Conservation (phyloP, 2,329 filamentous ascomycete genomes). For the Fusarium annulatum region DNA sequence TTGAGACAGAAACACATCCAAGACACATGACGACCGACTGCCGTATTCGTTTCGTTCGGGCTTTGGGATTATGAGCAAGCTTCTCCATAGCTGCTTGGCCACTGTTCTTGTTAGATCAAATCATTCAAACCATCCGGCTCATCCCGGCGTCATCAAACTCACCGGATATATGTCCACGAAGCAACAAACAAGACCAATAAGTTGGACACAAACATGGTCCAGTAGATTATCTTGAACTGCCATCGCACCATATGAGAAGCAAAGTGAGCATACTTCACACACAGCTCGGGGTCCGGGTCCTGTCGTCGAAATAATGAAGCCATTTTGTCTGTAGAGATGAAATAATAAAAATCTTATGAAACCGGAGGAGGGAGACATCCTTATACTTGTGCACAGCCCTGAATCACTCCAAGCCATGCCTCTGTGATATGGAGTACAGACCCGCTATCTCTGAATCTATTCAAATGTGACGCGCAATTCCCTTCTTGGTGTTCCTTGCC, state of each 20-base stretch:
- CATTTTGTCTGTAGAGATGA: constrained; percentile 27
- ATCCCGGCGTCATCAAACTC: constrained; percentile 20
- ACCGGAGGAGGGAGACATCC: constrained; percentile 6
- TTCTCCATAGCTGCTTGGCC: constrained; percentile 53
- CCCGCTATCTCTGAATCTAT: constrained; percentile 24
- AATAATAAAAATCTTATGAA: background rate
- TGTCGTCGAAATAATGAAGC: constrained; percentile 33
- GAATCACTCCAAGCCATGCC: background rate
- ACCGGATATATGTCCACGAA: constrained; percentile 56
- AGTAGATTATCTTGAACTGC: constrained; percentile 61
- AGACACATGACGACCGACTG: constrained; percentile 58
- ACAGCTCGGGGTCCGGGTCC: constrained; percentile 45
- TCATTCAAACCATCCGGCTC: constrained; percentile 4
- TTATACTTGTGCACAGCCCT: constrained; percentile 29
- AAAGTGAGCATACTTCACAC: constrained; percentile 57
- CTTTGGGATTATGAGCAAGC: constrained; percentile 46
- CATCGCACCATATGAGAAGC: constrained; percentile 54
- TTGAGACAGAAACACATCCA: constrained; percentile 57
- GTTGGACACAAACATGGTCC: constrained; percentile 58
- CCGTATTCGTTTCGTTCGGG: constrained; percentile 51
- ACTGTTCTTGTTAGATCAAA: constrained; percentile 35
- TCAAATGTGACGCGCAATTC: constrained; percentile 41
- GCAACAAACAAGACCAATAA: constrained; percentile 57
- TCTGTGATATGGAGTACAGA: constrained; percentile 33
- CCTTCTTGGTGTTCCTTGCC: constrained; percentile 36